Conservation (phyloP, 176 grass and related monocot species). For the Carex parvula region DNA sequence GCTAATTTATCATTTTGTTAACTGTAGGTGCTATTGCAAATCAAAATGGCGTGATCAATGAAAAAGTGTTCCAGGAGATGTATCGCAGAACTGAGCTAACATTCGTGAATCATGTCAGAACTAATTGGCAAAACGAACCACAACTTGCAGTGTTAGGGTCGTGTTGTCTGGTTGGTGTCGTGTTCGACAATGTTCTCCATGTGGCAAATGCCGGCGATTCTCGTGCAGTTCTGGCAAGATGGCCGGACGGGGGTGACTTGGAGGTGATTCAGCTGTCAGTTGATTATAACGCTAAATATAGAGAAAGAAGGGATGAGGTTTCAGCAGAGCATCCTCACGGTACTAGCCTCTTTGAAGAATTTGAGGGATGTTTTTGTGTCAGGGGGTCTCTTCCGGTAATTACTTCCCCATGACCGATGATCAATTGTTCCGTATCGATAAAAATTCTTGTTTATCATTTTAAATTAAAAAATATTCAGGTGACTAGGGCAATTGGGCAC, state of each 20-base stretch:
- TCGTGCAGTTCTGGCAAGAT: constrained; percentile 34
- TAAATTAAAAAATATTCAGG: constrained; percentile 11
- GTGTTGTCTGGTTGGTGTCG: constrained; percentile 42
- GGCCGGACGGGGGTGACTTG: not conserved
- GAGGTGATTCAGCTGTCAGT: constrained; percentile 25
- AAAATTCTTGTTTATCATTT: not conserved
- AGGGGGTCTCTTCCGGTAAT: constrained; percentile 38
- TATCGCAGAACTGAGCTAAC: constrained; percentile 36
- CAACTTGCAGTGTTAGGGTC: constrained; percentile 24
- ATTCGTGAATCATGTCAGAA: constrained; percentile 26
- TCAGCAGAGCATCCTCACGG: not conserved
- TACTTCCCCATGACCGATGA: not conserved
- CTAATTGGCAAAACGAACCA: not conserved
- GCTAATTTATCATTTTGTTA: too few species aligned
- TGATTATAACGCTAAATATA: constrained; percentile 31
- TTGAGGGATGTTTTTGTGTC: too few species aligned
- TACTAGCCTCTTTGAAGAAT: too few species aligned
- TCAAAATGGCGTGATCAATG: too few species aligned
- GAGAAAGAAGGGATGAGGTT: constrained; percentile 28
- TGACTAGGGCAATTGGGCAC: constrained; percentile 55
- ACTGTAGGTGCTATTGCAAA: too few species aligned
- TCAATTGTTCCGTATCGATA: not conserved
- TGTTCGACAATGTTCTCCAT: constrained; percentile 28
- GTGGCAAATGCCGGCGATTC: constrained; percentile 48
- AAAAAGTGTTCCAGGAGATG: constrained; percentile 28